Conservation (phyloP, 345 rosid genomes). For the Carallia pectinifolia region DNA sequence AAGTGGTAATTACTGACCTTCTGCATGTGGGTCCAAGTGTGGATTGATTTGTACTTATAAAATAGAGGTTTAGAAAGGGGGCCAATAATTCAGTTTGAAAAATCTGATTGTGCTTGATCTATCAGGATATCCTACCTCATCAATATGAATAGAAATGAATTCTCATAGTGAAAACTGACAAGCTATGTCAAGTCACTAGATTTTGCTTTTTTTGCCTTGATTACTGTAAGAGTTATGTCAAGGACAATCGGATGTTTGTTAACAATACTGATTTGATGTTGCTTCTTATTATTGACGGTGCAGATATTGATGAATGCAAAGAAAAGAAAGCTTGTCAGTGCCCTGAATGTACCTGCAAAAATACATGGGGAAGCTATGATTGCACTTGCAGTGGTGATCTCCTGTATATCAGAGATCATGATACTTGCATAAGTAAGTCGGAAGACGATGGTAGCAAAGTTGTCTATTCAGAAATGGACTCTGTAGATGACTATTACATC, state of each 20-base stretch:
- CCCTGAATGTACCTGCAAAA: slow-evolving; percentile 87
- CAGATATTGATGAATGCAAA: slow-evolving; percentile 91
- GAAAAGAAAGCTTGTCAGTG: slow-evolving; percentile 96
- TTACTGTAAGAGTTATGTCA: not conserved
- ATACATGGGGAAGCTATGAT: slow-evolving; percentile 92
- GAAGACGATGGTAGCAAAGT: not conserved
- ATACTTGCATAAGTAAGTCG: slow-evolving; percentile 88
- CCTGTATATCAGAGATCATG: slow-evolving; percentile 87
- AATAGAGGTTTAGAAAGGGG: not conserved
- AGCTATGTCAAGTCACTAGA: not conserved
- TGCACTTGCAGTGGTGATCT: slow-evolving; percentile 90
- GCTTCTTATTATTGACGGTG: not conserved
- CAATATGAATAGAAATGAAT: not conserved
- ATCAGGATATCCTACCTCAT: not conserved
- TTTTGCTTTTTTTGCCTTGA: not conserved
- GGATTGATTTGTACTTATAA: not conserved
- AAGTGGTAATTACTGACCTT: not conserved
- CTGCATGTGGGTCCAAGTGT: not conserved
- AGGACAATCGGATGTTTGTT: not conserved
- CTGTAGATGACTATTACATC: not conserved
- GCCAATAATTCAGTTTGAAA: not conserved
- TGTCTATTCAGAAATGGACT: not conserved
- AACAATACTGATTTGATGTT: not conserved
- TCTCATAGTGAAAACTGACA: not conserved
- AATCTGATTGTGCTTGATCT: not conserved